Conservation (phyloP, 768 basidiomycete genomes). For the Tulasnella sp. region DNA sequence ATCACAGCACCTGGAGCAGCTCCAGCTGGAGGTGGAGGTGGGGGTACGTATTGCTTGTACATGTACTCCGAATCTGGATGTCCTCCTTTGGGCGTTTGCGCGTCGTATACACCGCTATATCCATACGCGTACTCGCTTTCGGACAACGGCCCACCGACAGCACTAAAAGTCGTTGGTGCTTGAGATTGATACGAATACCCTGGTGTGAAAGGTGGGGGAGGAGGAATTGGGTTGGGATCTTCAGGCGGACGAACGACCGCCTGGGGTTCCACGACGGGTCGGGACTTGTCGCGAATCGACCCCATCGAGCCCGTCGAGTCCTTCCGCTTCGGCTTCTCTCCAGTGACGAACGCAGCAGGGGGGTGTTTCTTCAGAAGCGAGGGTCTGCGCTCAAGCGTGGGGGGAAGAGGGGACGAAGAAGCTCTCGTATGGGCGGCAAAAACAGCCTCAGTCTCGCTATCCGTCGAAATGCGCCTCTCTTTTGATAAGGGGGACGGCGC, state of each 20-base stretch:
- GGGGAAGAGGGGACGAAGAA: neutral
- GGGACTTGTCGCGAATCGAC: neutral
- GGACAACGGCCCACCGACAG: neutral
- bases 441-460: neutral
- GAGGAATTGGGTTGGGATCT: neutral
- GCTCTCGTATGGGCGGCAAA: neutral
- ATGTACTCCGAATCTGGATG: neutral
- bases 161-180: neutral
- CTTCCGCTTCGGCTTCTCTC: neutral
- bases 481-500: neutral
- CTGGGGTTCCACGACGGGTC: neutral
- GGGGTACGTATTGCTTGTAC: slow-evolving; percentile 1
- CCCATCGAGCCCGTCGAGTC: neutral
- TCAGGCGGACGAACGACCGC: neutral
- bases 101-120: neutral
- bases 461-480: neutral
- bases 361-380: neutral
- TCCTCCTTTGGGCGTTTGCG: neutral
- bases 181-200: neutral
- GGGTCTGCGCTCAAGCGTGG: neutral
- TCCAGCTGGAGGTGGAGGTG: neutral
- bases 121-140: slow-evolving; percentile 15
- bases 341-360: neutral
- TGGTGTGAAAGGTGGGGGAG: neutral
- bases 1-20: neutral